Evolutionary conservation across 108 stramenopile species (phyloP).

Genomic region (Nitzschia sp.): DNA sequence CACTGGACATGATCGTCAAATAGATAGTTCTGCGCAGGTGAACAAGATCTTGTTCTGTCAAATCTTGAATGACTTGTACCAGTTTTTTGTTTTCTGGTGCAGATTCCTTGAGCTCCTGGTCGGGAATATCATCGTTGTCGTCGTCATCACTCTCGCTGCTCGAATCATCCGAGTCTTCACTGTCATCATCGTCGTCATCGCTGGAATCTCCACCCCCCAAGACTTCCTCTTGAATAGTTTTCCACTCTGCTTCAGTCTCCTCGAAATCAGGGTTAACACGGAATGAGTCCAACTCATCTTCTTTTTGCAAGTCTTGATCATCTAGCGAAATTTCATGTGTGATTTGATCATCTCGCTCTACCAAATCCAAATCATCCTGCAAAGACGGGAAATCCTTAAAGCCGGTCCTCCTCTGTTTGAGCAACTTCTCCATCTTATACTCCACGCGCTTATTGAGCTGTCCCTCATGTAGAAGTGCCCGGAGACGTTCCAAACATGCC

Average conservation of each 20-base stretch:
- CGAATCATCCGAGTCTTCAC: conserved; percentile 34
- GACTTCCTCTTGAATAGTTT: conserved; percentile 84
- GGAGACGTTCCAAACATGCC: conserved; percentile 93
- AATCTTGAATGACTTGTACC: conserved; percentile 63
- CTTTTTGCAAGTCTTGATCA: conserved; percentile 73
- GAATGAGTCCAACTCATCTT: background rate
- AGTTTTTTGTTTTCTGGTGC: conserved; percentile 24
- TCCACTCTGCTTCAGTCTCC: conserved; percentile 90
- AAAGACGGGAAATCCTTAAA: conserved; percentile 85
- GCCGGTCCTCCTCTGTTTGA: conserved; percentile 80
- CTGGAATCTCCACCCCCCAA: conserved; percentile 53
- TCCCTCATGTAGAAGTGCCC: conserved; percentile 93
- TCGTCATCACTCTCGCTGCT: conserved; percentile 52
- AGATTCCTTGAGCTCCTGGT: conserved; percentile 14
- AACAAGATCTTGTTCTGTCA: conserved; percentile 91
- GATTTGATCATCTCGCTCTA: conserved; percentile 97
- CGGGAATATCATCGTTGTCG: conserved; percentile 13
- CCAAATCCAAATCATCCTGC: conserved; percentile 89
- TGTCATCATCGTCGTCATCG: conserved; percentile 18
- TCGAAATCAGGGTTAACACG: conserved; percentile 64
- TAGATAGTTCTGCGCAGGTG: conserved; percentile 97
- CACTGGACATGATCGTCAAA: conserved; percentile 98
- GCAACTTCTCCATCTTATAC: conserved; percentile 89
- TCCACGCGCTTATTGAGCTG: conserved; percentile 83
- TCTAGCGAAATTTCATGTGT: conserved; percentile 94